Conservation (phyloP, 106 monocot genomes). For the Allium sativum region DNA sequence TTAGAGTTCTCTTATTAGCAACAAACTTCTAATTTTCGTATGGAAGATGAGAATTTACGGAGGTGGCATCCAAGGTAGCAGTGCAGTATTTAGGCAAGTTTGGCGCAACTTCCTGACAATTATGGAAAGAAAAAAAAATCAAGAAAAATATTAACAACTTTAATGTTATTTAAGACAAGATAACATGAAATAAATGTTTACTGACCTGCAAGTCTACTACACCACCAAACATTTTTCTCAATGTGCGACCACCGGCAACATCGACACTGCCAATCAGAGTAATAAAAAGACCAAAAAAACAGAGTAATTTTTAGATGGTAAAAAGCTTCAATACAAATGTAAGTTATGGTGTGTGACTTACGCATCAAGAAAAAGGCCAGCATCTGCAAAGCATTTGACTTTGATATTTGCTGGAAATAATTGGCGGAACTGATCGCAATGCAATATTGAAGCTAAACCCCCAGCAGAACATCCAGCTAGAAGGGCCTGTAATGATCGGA, state of each 20-base stretch:
- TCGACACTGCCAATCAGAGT: conserved; percentile 38
- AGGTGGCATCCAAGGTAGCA: conserved; percentile 49
- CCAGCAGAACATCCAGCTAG: conserved; percentile 47
- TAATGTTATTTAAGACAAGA: too few relatives aligned
- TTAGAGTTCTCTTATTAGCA: too few relatives aligned
- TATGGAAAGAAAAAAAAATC: background rate
- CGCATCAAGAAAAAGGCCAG: conserved; percentile 44
- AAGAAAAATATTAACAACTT: too few relatives aligned
- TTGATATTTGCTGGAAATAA: conserved; percentile 23
- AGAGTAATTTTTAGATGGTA: background rate
- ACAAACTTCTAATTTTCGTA: too few relatives aligned
- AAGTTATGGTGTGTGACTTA: conserved; percentile 8
- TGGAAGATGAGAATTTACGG: conserved; percentile 12
- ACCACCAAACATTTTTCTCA: conserved; percentile 61
- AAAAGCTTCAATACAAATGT: too few relatives aligned
- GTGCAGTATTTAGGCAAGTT: conserved; percentile 65
- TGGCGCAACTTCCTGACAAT: conserved; percentile 38
- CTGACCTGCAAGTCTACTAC: conserved; percentile 76
- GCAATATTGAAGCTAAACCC: conserved; percentile 34
- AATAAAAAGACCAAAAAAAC: background rate
- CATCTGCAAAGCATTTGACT: conserved; percentile 47
- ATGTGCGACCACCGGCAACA: conserved; percentile 56
- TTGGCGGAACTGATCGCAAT: conserved; percentile 38
- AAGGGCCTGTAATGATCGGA: conserved; percentile 20
- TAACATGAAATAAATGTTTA: background rate